phyloP scores from a whole-genome alignment of 140 eudicot species.

The Erigeron philadelphicus region DNA sequence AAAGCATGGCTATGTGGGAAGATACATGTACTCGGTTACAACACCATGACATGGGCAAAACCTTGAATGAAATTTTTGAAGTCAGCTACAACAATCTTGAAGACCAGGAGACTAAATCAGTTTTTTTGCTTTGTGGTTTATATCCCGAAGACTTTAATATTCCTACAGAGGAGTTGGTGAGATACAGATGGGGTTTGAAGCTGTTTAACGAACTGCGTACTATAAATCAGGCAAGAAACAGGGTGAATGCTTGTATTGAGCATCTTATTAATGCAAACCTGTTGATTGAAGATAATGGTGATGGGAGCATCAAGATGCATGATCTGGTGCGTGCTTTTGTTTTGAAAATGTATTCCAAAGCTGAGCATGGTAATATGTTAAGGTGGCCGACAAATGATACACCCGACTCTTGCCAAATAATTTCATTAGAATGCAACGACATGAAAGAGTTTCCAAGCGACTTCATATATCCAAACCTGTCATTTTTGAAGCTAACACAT shows the following conservation, averaged over 20 bases:
- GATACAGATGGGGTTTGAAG: slow-evolving; percentile 9
- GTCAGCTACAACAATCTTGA: background rate
- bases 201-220: background rate
- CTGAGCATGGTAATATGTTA: background rate
- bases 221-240: background rate
- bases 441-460: background rate
- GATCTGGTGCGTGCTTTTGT: background rate
- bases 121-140: background rate
- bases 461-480: background rate
- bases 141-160: background rate
- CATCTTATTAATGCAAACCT: background rate
- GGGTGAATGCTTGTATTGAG: background rate
- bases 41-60: background rate
- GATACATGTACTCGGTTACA: background rate
- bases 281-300: background rate
- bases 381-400: background rate
- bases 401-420: background rate
- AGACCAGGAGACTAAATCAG: background rate
- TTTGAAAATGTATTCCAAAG: background rate
- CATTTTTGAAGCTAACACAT: background rate
- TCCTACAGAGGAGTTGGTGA: background rate
- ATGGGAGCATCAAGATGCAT: background rate
- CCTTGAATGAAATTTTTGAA: background rate
- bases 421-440: background rate
- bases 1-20: background rate